Evolutionary conservation across 331 rosid species (phyloP).

Genomic region (Telfairia occidentalis): DNA sequence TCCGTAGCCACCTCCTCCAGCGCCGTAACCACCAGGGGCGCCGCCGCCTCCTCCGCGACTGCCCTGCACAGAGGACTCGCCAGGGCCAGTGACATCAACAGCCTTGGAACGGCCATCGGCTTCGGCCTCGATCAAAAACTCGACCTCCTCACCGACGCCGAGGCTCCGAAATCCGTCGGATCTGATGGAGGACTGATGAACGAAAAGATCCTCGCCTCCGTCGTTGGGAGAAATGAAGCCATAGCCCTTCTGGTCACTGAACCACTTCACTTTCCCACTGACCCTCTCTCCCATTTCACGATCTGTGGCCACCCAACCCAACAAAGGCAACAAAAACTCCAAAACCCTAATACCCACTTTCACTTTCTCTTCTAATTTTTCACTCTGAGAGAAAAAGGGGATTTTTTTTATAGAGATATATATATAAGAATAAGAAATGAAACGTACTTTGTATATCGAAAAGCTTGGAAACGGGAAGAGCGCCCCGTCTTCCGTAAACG

Average conservation of each 20-base stretch:
- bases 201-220: conserved; percentile 67
- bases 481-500: conserved; percentile 16
- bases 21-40: conserved; percentile 21
- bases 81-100: conserved; percentile 68
- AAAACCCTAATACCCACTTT: conserved; percentile 7
- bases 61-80: conserved; percentile 46
- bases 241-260: conserved; percentile 69
- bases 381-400: background rate
- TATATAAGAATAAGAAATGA: background rate
- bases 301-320: background rate
- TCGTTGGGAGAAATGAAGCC: conserved; percentile 78
- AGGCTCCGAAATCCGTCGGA: conserved; percentile 68
- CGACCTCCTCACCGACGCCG: conserved; percentile 70
- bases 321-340: too few relatives aligned
- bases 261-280: conserved; percentile 79
- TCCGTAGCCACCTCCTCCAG: conserved; percentile 12
- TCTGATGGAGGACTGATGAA: conserved; percentile 64
- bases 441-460: conserved; percentile 11
- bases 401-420: background rate
- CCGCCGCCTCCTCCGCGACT: conserved; percentile 46
- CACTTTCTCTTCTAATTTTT: background rate
- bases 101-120: conserved; percentile 63
- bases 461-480: conserved; percentile 14
- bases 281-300: conserved; percentile 35
- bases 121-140: conserved; percentile 52